Conservation (phyloP, 2,329 filamentous ascomycete species). For the Cladophialophora yegresii region DNA sequence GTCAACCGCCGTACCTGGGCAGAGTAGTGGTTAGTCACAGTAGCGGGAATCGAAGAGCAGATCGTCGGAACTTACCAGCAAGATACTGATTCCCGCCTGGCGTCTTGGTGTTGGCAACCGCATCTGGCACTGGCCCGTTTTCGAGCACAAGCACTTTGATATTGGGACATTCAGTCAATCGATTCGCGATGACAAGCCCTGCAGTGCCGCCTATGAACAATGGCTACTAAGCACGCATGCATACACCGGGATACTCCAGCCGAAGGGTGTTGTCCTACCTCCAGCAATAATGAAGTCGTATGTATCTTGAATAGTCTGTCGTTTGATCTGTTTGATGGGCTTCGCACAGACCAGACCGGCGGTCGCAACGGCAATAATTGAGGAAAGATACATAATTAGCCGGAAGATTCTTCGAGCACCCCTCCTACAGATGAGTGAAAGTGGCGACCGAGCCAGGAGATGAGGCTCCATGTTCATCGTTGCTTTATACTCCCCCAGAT, state of each 20-base stretch:
- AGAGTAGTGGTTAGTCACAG: not conserved
- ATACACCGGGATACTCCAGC: not conserved
- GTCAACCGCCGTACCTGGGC: slow-evolving; percentile 38
- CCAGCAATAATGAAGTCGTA: slow-evolving; percentile 34
- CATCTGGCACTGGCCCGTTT: slow-evolving; percentile 33
- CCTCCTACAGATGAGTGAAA: not conserved
- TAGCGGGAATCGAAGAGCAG: not conserved
- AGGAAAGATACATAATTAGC: slow-evolving; percentile 12
- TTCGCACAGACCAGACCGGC: slow-evolving; percentile 4
- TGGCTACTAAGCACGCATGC: not conserved
- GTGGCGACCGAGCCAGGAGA: not conserved
- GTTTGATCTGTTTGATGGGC: slow-evolving; percentile 13
- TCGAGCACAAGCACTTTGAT: slow-evolving; percentile 33
- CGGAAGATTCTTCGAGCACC: not conserved
- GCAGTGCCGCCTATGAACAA: slow-evolving; percentile 36
- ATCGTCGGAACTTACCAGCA: slow-evolving; percentile 19
- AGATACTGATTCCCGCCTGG: slow-evolving; percentile 32
- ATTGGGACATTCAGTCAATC: slow-evolving; percentile 32
- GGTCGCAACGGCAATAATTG: slow-evolving; percentile 1
- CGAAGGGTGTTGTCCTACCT: slow-evolving; percentile 14
- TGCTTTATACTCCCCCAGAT: slow-evolving; percentile 5
- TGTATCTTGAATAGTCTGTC: slow-evolving; percentile 18
- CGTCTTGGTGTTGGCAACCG: slow-evolving; percentile 38
- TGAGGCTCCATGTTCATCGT: not conserved
- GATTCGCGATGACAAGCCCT: slow-evolving; percentile 36